phyloP scores from a whole-genome alignment of 108 stramenopile species.

The Pseudonitzschia multistriata region DNA sequence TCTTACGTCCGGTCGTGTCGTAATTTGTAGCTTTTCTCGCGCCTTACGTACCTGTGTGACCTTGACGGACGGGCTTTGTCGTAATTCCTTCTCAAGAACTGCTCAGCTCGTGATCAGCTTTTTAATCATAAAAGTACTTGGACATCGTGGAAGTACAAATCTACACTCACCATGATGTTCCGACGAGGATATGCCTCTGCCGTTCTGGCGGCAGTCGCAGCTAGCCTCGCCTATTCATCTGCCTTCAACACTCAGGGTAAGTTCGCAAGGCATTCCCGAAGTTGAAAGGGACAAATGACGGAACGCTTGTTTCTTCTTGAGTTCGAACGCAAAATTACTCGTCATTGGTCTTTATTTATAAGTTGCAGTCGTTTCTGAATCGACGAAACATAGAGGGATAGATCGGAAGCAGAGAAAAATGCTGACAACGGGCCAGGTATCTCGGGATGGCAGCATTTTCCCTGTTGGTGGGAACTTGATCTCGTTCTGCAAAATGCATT shows the following conservation, averaged over 20 bases:
- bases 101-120: neutral
- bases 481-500: neutral
- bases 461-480: no score
- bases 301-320: neutral
- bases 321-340: neutral
- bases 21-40: neutral
- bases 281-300: no score
- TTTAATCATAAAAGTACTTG: conserved; percentile 6
- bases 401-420: no score
- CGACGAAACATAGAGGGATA: no score
- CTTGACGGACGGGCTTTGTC: neutral
- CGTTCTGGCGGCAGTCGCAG: conserved; percentile 32
- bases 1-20: neutral
- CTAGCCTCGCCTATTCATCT: conserved; percentile 26
- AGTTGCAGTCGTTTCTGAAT: no score
- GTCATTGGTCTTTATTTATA: no score
- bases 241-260: conserved; percentile 36
- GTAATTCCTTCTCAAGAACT: neutral
- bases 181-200: conserved; percentile 35
- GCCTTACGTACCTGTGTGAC: neutral
- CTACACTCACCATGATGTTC: conserved; percentile 26
- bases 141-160: conserved; percentile 1
- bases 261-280: conserved; percentile 4
- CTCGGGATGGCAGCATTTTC: no score
- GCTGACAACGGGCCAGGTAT: no score